These are phyloP conservation scores for Didymosphaeria variabile DNA, from an alignment of 2,329 filamentous ascomycete genomes.

Conservation along the genomic window DNA sequence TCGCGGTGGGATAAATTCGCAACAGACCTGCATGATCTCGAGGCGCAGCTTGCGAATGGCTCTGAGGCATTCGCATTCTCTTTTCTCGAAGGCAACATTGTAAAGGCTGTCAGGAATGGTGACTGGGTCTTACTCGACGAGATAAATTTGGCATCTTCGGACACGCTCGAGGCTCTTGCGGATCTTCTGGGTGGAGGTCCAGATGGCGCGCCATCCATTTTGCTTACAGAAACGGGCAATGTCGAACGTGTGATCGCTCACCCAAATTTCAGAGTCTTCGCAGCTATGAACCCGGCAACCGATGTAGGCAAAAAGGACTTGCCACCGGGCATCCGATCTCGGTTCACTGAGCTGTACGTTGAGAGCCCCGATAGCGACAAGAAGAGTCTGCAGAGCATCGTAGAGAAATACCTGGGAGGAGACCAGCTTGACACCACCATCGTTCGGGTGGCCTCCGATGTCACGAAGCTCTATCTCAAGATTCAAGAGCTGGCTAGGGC, in stretches of 20 bases:
- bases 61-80: constrained; percentile 87
- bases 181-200: constrained; percentile 82
- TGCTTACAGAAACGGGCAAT: constrained; percentile 92
- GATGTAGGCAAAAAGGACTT: constrained; percentile 97
- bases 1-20: constrained; percentile 85
- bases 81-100: constrained; percentile 94
- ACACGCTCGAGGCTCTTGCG: constrained; percentile 92
- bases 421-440: constrained; percentile 72
- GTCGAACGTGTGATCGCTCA: constrained; percentile 90
- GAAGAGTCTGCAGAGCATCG: constrained; percentile 86
- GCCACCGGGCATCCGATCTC: constrained; percentile 84
- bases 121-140: constrained; percentile 98
- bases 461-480: constrained; percentile 86
- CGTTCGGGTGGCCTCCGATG: constrained; percentile 76
- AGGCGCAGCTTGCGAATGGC: constrained; percentile 77
- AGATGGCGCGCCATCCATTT: constrained; percentile 77
- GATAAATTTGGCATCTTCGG: constrained; percentile 93
- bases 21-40: constrained; percentile 77
- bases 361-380: constrained; percentile 86
- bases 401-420: constrained; percentile 84
- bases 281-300: constrained; percentile 98
- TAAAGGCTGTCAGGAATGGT: constrained; percentile 94
- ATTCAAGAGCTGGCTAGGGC: constrained; percentile 83
- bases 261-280: constrained; percentile 93
- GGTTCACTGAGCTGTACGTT: constrained; percentile 96